Percentiles rank a stretch among this genome's conserved stretches.
Evolutionary conservation across 2,329 filamentous ascomycete species (phyloP).

Genomic region (Plenodomus tracheiphilus): DNA sequence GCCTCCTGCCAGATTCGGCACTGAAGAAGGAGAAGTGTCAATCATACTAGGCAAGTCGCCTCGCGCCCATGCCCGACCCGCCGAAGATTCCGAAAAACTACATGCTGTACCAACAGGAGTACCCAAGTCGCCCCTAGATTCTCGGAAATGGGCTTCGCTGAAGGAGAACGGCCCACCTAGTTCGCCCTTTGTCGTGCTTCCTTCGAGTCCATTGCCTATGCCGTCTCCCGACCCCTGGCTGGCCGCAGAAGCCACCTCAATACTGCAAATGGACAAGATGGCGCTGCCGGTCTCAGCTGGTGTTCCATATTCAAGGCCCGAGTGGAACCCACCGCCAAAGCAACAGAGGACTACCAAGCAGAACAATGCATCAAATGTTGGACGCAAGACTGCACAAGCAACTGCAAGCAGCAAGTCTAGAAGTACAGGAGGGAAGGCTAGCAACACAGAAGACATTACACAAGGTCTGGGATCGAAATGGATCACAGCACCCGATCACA

Average conservation of each 20-base stretch:
- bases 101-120: constrained; percentile 11
- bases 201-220: constrained; percentile 38
- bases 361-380: constrained; percentile 7
- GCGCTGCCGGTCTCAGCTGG: constrained; percentile 36
- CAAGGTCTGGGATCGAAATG: constrained; percentile 7
- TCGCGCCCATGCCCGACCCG: constrained; percentile 4
- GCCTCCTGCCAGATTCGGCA: constrained; percentile 17
- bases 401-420: constrained; percentile 4
- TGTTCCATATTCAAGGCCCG: constrained; percentile 28
- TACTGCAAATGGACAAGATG: constrained; percentile 36
- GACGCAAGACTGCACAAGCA: constrained; percentile 3
- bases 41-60: constrained; percentile 27
- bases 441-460: constrained; percentile 1
- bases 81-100: constrained; percentile 12
- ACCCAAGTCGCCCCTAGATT: constrained; percentile 24
- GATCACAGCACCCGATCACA: neutral
- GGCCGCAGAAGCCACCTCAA: constrained; percentile 32
- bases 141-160: constrained; percentile 17
- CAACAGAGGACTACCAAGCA: constrained; percentile 24
- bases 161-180: constrained; percentile 28
- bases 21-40: constrained; percentile 22
- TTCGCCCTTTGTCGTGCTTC: constrained; percentile 16
- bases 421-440: neutral
- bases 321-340: constrained; percentile 24
- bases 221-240: constrained; percentile 42